These are phyloP conservation scores for Chloris gayana DNA, from an alignment of 176 grass and related monocot genomes.

Conservation along the genomic window DNA sequence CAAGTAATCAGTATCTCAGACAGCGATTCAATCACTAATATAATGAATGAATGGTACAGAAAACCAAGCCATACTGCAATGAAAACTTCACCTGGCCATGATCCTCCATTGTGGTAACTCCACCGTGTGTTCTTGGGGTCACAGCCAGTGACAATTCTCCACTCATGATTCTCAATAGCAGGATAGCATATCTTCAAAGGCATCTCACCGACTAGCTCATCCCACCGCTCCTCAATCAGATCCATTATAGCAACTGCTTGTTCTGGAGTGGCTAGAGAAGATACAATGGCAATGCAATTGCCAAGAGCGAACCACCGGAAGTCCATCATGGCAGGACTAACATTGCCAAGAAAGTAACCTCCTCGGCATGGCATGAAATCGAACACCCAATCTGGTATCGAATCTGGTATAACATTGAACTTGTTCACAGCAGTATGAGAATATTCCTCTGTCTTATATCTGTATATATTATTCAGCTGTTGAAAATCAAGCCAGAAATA, in stretches of 20 bases:
- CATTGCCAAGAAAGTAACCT: conserved; percentile 94
- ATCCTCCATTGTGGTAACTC: conserved; percentile 97
- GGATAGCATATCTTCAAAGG: conserved; percentile 91
- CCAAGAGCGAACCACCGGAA: conserved; percentile 96
- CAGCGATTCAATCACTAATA: not conserved
- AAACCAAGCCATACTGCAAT: not conserved
- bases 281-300: conserved; percentile 91
- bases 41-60: not conserved
- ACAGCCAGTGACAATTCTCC: conserved; percentile 89
- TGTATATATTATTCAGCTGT: conserved; percentile 87
- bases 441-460: conserved; percentile 96
- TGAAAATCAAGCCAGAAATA: conserved; percentile 97
- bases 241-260: conserved; percentile 93
- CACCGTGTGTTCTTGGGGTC: conserved; percentile 96
- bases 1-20: not conserved
- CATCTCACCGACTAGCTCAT: conserved; percentile 94
- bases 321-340: conserved; percentile 94
- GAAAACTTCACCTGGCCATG: conserved; percentile 79
- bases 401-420: conserved; percentile 97
- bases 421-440: conserved; percentile 98
- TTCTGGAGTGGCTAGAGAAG: conserved; percentile 88
- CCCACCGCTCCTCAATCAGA: conserved; percentile 88
- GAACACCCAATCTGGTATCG: conserved; percentile 94
- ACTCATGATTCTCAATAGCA: conserved; percentile 87
- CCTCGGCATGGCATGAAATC: conserved; percentile 91